Base-by-base conservation (phyloP, 176 grass and related monocot species). In the Carex cristatella region DNA sequence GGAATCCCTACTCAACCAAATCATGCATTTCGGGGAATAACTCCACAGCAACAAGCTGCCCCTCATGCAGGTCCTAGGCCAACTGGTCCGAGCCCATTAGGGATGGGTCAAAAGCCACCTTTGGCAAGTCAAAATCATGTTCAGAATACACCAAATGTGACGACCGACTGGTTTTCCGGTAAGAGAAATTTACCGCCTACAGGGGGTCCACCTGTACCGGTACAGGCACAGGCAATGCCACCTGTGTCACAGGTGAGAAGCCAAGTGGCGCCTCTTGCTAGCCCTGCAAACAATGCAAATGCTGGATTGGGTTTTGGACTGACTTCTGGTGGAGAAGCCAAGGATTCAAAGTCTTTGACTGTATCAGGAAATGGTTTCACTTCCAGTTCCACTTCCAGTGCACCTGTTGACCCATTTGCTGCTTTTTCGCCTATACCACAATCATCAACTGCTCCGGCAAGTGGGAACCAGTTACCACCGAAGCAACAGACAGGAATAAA, bases 131-230 rank as follows among this genome's bases (percentile, higher is more conserved):
- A 86, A 70, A 92, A 79, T 73, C 77, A 89, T 31, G 83, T 67
- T 91, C 86, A 89, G 80, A 85, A 37, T 31, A 87, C 85, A 11
- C 0, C 87, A 79, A 94, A 84, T 78, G 68, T 95, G 80, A 89
- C 97, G 28, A 96, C 91, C 30, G 97, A 99, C 87, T 99, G 91
- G 97, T 94, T 95, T 86, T 85, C 87, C 70, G 84, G 90, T 86
- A 94, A 90, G 81, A 92, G 38, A 48, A 88, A 73, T 79, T 88
- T 90, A 89, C 85, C 89, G 65, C 86, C 85, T 19, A 32, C 84
- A 68, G 91, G 91, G 13, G 67, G 15, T 65, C 42, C 35, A 69
- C 81, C 81, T 49, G 42, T 55, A 69, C 15, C 62, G 2, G 79
- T 82, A 65, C 60, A 65, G 37, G 38, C 60, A 28, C 42, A 67